Base-by-base conservation (phyloP, 768 basidiomycete genomes). In the Mycena sanguinolenta region DNA sequence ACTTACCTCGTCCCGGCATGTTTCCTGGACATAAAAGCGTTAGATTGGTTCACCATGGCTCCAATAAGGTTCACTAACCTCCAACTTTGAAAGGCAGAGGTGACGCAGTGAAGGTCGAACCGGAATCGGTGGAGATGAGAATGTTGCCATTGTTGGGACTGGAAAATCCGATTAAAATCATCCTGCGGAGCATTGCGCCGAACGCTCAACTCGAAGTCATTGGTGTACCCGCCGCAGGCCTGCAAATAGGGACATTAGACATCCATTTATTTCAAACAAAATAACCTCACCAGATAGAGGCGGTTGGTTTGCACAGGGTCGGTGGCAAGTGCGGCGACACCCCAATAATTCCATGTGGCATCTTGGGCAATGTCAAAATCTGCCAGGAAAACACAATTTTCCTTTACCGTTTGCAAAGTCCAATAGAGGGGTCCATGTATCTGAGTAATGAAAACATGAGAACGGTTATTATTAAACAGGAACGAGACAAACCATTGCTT, bases 81-180 rank as follows among this genome's bases (percentile, higher is more conserved):
- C 90, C 90, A 36, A 90, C 86, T 72, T 92, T 92, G 84, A 91
- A 91, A 0, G 90, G 87, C 0, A 92, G 78, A 9, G 77, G 73
- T 8, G 88, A 86, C 2, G 84, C 71, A 1, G 84, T 87, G 75
- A 85, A 92, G 0, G 88, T 88, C n/a, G 82, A 75, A 14, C 91
- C 90, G 65, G 84, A 82, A 74, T 92, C 86, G 9, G 82, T 85
- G 25, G 90, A 91, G 42, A 87, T 86, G 14, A 92, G 79, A 39
- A 92, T 91, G 60, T 86, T 84, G 5, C 90, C 90, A 65, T 90
- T 89, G 73, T 86, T 89, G 4, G 89, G 88, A n/a, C 70, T 71
- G 44, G 90, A 88, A 84, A 84, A 88, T 27, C 82, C 85, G 77
- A 46, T 68, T 36, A 72, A 52, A 28, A 21, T 19, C 7, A 42